Evolutionary conservation across 768 basidiomycete genomes (phyloP).

Genomic region (Austroboletus eburneus): DNA sequence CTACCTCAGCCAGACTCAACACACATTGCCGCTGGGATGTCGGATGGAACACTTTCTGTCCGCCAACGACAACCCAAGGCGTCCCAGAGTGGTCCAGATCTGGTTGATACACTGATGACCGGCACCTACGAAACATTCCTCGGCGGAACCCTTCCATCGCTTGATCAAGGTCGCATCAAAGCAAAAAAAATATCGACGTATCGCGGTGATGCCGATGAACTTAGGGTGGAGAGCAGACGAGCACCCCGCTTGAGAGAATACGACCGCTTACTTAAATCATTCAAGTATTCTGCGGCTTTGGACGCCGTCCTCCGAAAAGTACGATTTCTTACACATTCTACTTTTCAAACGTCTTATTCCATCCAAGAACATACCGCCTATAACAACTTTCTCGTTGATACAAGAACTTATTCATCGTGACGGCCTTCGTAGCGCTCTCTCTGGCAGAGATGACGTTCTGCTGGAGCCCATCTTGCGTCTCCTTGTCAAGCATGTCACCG

Average conservation of each 20-base stretch:
- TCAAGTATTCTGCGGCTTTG: conserved; percentile 92
- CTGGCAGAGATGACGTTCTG: conserved; percentile 89
- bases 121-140: conserved; percentile 69
- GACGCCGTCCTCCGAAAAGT: conserved; percentile 90
- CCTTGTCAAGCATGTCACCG: conserved; percentile 77
- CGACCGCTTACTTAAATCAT: conserved; percentile 83
- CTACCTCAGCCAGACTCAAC: conserved; percentile 82
- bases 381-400: conserved; percentile 84
- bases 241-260: conserved; percentile 76
- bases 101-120: conserved; percentile 40
- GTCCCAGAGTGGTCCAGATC: conserved; percentile 44
- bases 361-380: conserved; percentile 74
- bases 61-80: conserved; percentile 80
- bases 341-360: background rate
- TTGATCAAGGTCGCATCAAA: conserved; percentile 55
- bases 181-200: conserved; percentile 42
- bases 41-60: conserved; percentile 97
- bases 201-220: conserved; percentile 65
- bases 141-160: conserved; percentile 45
- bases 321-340: conserved; percentile 7
- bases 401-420: conserved; percentile 92
- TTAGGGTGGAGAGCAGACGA: conserved; percentile 69
- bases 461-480: conserved; percentile 89
- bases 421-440: conserved; percentile 78
- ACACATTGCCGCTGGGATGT: conserved; percentile 95